Percentiles rank a stretch among this genome's conserved stretches.
Evolutionary conservation across 2,329 filamentous ascomycete genomes (phyloP).

Genomic region (Apiospora marii): DNA sequence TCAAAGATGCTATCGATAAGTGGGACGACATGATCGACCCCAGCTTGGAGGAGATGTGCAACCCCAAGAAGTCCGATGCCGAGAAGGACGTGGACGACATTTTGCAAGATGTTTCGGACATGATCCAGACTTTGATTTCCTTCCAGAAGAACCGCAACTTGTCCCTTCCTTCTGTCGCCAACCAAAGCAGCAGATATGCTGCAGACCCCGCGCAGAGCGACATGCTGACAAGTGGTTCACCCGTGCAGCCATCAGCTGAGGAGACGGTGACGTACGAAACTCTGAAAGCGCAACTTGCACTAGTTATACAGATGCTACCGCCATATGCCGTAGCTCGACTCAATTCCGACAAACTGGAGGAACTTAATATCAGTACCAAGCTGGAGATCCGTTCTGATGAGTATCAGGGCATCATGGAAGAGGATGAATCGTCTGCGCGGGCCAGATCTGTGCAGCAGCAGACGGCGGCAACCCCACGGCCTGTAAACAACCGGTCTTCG

Average conservation of each 20-base stretch:
- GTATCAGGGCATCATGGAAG: conserved; percentile 82
- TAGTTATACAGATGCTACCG: conserved; percentile 78
- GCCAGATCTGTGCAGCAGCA: conserved; percentile 51
- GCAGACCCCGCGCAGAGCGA: conserved; percentile 71
- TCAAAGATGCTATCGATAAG: conserved; percentile 63
- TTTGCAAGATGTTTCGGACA: conserved; percentile 75
- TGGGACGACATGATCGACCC: conserved; percentile 70
- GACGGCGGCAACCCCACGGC: conserved; percentile 47
- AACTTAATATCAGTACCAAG: conserved; percentile 82
- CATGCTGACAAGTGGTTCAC: conserved; percentile 71
- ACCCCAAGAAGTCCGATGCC: conserved; percentile 56
- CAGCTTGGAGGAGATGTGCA: conserved; percentile 60
- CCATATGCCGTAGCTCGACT: conserved; percentile 88
- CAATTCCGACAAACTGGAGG: conserved; percentile 84
- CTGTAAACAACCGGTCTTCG: conserved; percentile 45
- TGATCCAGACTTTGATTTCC: conserved; percentile 79
- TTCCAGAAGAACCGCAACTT: conserved; percentile 82
- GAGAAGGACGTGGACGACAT: conserved; percentile 73
- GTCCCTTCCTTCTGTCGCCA: conserved; percentile 64
- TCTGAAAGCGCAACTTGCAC: conserved; percentile 75
- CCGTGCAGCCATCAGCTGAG: conserved; percentile 71
- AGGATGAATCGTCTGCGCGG: conserved; percentile 73
- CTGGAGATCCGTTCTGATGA: conserved; percentile 77
- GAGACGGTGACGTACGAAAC: conserved; percentile 72
- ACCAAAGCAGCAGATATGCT: conserved; percentile 63